phyloP scores from a whole-genome alignment of 495 filamentous ascomycete genomes.

The Podospora pseudocomata region DNA sequence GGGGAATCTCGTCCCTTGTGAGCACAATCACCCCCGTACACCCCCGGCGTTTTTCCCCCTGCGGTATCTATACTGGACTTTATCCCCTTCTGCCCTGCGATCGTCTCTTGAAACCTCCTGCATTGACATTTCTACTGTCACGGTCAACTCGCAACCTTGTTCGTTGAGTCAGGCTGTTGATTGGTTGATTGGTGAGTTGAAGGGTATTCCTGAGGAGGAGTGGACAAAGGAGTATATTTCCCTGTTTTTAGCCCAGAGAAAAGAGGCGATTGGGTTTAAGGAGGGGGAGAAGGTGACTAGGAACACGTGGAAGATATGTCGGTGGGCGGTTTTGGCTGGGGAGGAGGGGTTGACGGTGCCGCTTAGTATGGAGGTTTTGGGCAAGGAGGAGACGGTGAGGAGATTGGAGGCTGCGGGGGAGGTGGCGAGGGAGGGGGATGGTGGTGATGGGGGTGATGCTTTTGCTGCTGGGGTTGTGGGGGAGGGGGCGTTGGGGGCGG shows the following conservation, averaged over 20 bases:
- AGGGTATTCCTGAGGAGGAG: background rate
- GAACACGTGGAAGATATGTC: slow-evolving; percentile 54
- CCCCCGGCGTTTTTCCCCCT: background rate
- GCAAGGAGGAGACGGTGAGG: slow-evolving; percentile 54
- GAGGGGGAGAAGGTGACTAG: slow-evolving; percentile 29
- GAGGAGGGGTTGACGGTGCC: slow-evolving; percentile 57
- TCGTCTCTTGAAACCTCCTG: background rate
- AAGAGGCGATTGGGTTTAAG: background rate
- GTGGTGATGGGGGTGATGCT: background rate
- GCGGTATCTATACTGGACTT: background rate
- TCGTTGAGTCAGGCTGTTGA: background rate
- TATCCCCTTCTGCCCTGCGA: background rate
- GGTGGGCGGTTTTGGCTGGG: slow-evolving; percentile 62
- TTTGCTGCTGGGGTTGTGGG: background rate
- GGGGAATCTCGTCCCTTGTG: background rate
- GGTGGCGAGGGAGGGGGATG: background rate
- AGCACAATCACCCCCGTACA: background rate
- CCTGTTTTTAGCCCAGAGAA: background rate
- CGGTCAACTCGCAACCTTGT: background rate
- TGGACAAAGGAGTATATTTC: background rate
- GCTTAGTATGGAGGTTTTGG: slow-evolving; percentile 59
- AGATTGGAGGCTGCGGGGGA: slow-evolving; percentile 41
- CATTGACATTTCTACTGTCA: background rate
- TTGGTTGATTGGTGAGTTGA: background rate
- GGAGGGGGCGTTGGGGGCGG: background rate